These are phyloP conservation scores for Pleurotus djamor DNA, from an alignment of 768 basidiomycete genomes.

Conservation along the genomic window DNA sequence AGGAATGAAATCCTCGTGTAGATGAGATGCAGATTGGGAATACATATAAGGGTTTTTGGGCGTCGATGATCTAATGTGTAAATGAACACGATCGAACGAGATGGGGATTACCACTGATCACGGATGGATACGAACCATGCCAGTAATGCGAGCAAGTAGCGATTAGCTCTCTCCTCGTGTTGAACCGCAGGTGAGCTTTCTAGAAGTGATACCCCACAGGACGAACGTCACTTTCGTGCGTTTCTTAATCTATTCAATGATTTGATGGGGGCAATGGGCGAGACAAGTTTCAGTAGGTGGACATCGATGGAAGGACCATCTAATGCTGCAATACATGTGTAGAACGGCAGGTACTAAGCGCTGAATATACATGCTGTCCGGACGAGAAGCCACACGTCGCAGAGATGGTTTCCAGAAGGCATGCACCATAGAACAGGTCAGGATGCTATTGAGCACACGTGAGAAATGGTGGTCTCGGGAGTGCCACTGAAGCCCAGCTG, in stretches of 20 bases:
- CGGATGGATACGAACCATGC: neutral
- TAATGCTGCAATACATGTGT: neutral
- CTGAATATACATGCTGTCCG: neutral
- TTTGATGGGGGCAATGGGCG: neutral
- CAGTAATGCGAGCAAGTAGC: neutral
- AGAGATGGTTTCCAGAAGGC: too few species aligned
- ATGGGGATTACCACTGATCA: slow-evolving; percentile 1
- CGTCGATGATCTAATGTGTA: slow-evolving; percentile 3
- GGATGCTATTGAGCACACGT: too few species aligned
- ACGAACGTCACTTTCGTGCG: neutral
- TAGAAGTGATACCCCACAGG: neutral
- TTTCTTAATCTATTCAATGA: slow-evolving; percentile 6
- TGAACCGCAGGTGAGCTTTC: neutral
- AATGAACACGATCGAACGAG: slow-evolving; percentile 5
- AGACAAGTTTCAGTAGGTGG: neutral
- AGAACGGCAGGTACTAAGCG: neutral
- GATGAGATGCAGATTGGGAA: neutral
- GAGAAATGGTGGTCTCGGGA: too few species aligned
- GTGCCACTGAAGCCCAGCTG: too few species aligned
- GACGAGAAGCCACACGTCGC: too few species aligned
- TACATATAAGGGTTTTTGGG: neutral
- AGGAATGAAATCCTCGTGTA: slow-evolving; percentile 4
- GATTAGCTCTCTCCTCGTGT: neutral
- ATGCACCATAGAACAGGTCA: too few species aligned
- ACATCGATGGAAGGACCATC: neutral